Evolutionary conservation across 2,329 filamentous ascomycete genomes (phyloP).

Genomic region (Colletotrichum echinochloae): DNA sequence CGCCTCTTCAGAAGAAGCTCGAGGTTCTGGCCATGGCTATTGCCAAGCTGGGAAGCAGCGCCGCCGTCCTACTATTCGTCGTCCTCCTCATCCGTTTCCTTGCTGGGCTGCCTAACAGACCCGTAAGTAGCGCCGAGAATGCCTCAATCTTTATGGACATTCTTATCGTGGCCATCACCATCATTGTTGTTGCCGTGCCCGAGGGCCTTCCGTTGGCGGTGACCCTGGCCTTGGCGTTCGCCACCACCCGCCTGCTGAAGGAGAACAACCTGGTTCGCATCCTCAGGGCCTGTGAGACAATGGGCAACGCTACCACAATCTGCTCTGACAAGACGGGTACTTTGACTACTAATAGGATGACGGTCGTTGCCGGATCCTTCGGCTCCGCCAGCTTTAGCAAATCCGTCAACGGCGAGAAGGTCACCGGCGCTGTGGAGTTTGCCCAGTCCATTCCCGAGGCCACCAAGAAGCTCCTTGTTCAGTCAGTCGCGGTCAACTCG

Average conservation of each 20-base stretch:
- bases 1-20: slow-evolving; percentile 67
- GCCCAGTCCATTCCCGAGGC: slow-evolving; percentile 41
- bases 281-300: slow-evolving; percentile 76
- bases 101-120: slow-evolving; percentile 67
- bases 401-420: slow-evolving; percentile 45
- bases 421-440: slow-evolving; percentile 42
- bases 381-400: slow-evolving; percentile 58
- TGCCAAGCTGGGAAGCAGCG: slow-evolving; percentile 67
- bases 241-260: slow-evolving; percentile 76
- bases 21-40: slow-evolving; percentile 58
- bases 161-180: slow-evolving; percentile 74
- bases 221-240: slow-evolving; percentile 75
- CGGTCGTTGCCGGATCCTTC: slow-evolving; percentile 76
- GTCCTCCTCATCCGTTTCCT: slow-evolving; percentile 84
- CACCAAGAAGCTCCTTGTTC: slow-evolving; percentile 52
- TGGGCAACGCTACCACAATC: slow-evolving; percentile 79
- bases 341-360: slow-evolving; percentile 77
- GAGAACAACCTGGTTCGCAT: slow-evolving; percentile 78
- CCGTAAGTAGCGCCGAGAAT: slow-evolving; percentile 65
- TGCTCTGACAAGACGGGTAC: slow-evolving; percentile 83
- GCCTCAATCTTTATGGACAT: slow-evolving; percentile 69
- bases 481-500: slow-evolving; percentile 67
- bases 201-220: slow-evolving; percentile 76
- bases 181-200: slow-evolving; percentile 75
- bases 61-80: slow-evolving; percentile 79